Evolutionary conservation across 225 moss, liverwort and hornwort genomes (phyloP).

Genomic region (Polytrichum commune): DNA sequence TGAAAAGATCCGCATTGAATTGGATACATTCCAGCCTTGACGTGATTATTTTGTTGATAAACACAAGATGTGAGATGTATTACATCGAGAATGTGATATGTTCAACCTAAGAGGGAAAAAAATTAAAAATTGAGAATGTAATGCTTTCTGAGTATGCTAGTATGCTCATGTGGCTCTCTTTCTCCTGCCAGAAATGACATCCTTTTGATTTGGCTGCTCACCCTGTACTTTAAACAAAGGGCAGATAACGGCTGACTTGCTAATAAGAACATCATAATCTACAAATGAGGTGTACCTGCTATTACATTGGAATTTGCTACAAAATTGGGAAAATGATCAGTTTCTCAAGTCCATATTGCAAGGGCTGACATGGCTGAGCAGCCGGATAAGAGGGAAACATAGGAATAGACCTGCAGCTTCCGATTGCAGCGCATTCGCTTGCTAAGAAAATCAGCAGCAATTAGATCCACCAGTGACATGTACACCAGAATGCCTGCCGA

Average conservation of each 20-base stretch:
- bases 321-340: slow-evolving; percentile 17
- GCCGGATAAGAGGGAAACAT: slow-evolving; percentile 53
- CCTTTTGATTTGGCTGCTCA: too few species aligned
- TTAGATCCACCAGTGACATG: slow-evolving; percentile 85
- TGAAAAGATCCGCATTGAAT: too few species aligned
- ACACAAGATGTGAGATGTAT: slow-evolving; percentile 2
- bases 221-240: neutral
- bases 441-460: slow-evolving; percentile 69
- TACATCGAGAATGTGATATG: neutral
- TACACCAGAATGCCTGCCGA: slow-evolving; percentile 87
- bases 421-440: slow-evolving; percentile 54
- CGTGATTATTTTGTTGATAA: neutral
- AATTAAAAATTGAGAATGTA: too few species aligned
- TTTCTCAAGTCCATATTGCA: slow-evolving; percentile 76
- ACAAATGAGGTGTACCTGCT: neutral
- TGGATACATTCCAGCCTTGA: too few species aligned
- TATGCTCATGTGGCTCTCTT: too few species aligned
- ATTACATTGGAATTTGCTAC: slow-evolving; percentile 15
- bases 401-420: slow-evolving; percentile 48
- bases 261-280: too few species aligned
- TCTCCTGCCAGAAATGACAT: too few species aligned
- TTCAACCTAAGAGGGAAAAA: neutral
- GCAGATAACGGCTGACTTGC: neutral
- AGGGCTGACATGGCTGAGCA: slow-evolving; percentile 74
- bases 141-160: too few species aligned